Evolutionary conservation across 1,139 yeast genomes (phyloP).

Genomic region (Arxiozyma slooffiae): DNA sequence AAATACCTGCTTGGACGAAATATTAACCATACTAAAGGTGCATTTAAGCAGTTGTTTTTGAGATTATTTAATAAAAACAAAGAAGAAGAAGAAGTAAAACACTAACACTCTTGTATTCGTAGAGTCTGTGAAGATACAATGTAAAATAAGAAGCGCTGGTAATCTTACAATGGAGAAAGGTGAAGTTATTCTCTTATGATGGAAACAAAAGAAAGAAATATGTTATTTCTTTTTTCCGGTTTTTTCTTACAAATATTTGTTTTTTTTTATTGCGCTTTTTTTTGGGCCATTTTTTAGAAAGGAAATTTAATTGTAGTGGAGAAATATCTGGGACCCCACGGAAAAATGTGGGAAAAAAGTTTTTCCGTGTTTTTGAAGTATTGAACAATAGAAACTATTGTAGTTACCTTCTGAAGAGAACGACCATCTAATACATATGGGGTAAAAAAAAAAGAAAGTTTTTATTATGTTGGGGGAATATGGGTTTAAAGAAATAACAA

Average conservation of each 20-base stretch:
- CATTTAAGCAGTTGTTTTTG: too few species aligned
- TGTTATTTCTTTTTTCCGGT: not conserved
- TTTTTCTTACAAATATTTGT: not conserved
- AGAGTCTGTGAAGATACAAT: too few species aligned
- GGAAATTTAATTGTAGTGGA: not conserved
- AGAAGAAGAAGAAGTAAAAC: too few species aligned
- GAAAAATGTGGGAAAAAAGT: slow-evolving; percentile 1
- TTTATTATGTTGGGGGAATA: not conserved
- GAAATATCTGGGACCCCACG: slow-evolving; percentile 3
- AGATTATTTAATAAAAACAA: too few species aligned
- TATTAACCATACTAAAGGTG: too few species aligned
- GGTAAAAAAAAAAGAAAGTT: not conserved
- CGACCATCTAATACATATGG: not conserved
- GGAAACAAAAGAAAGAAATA: too few species aligned
- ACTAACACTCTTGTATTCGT: too few species aligned
- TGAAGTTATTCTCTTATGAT: not conserved
- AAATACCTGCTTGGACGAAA: too few species aligned
- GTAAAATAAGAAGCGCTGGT: not conserved
- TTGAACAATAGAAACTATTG: not conserved
- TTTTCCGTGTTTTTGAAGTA: not conserved
- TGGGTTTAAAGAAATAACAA: not conserved
- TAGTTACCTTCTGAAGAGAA: not conserved
- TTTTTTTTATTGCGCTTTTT: not conserved
- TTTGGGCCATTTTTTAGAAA: not conserved
- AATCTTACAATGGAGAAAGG: not conserved